A percentile compares a stretch with the other conserved stretches of the same genome.
Conservation (phyloP, 1,284 basidiomycete species). For the Pyrrhoderma noxium region DNA sequence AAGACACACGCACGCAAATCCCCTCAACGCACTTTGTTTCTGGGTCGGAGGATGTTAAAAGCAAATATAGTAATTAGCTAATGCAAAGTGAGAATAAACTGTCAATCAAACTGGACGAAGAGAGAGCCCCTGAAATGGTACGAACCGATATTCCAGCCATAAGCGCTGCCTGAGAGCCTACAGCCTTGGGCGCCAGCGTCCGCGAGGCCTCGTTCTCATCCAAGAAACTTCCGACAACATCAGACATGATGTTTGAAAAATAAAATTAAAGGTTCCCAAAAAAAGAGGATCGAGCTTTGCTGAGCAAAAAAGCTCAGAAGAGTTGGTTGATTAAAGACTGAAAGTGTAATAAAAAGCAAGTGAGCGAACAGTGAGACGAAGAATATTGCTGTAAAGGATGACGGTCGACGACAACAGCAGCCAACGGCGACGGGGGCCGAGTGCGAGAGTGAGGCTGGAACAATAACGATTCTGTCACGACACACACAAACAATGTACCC, state of each 20-base stretch:
- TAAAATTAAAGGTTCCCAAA: no score
- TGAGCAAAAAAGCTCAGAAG: no score
- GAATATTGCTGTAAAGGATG: no score
- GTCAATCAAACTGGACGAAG: background rate
- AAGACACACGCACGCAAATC: background rate
- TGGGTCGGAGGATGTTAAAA: slow-evolving; percentile 61
- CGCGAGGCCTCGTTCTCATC: slow-evolving; percentile 22
- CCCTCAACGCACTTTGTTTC: slow-evolving; percentile 40
- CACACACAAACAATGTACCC: no score
- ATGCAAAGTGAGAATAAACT: background rate
- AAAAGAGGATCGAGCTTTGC: no score
- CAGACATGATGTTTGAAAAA: background rate
- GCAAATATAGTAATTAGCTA: slow-evolving; percentile 45
- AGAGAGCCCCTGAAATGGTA: slow-evolving; percentile 13
- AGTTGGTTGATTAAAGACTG: no score
- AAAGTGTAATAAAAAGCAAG: no score
- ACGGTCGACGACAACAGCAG: no score
- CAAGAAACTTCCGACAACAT: slow-evolving; percentile 13
- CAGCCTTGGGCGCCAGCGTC: slow-evolving; percentile 69
- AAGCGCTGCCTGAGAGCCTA: slow-evolving; percentile 72
- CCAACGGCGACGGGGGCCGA: no score
- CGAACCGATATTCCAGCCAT: slow-evolving; percentile 65
- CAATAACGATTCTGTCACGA: no score
- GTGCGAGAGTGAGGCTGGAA: no score
- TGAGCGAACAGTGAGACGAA: no score